Base-by-base conservation (phyloP, 352 stramenopile species). In the Blastocystis sp. region DNA sequence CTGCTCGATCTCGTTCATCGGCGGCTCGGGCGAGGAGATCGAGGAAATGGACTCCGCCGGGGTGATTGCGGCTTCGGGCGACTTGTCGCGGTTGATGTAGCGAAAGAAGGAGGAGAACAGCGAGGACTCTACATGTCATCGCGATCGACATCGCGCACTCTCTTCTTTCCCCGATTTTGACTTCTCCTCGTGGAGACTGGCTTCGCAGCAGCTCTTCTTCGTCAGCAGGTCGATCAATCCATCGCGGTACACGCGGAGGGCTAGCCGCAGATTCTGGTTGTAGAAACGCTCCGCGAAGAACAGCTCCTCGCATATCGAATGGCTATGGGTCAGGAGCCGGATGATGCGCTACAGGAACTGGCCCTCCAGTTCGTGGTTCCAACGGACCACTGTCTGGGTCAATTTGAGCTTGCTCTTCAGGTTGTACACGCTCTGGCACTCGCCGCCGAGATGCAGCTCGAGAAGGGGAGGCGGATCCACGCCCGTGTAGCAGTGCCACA, bases 271-370 rank as follows among this genome's bases (percentile, higher is more conserved):
- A 9, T 12, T 50, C 19, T 41, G 29, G 24, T 35, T 41, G 35
- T 51, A 74, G 29, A 19, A 50, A 9, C 24, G 26, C 61, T 85
- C 74, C 16, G 51, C 21, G 3, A 67, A 66, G 35, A 70, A 85
- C 3, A 66, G 45, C 3, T 85, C 74, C 51, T 85, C 74, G 45
- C 74, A 85, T 3, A 85, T 50, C 3, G 31, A 67, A 45, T 85
- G 74, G 41, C 74, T 85, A 69, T 33, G 37, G 41, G 9, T 21
- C 1, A 80, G 24, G 12, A 24, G 6, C 6, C 9, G 13, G 4
- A 24, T 0, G 19, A 21, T 19, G 31, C 1, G 4, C n/a, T 45
- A 77, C 66, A 77, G 37, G 29, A 77, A 45, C 3, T n/a, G 24
- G 66, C 2, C 31, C 1, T 77, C 66, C 26, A 77, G 66, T 10